Base-by-base conservation (phyloP, 768 basidiomycete genomes). In the Paxillus rubicundulus region DNA sequence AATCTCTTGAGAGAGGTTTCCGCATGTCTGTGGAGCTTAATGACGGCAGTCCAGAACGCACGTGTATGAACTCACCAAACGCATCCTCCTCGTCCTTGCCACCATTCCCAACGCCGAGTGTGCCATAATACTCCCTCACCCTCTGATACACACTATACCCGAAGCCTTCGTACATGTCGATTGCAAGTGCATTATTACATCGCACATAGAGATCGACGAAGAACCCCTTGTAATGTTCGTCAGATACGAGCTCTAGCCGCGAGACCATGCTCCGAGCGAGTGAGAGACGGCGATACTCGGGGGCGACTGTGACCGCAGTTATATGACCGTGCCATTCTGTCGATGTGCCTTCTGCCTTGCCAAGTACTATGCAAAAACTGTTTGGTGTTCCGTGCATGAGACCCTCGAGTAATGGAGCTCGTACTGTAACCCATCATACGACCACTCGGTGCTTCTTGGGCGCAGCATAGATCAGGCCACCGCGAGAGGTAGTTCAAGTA, bases 151-250 rank as follows among this genome's bases (percentile, higher is more conserved):
- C 92, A 63, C 88, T 92, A 62, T 99, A 99, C 10, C 92, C 95
- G 65, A 98, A 74, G 37, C 84, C 79, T 67, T 98, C 92, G 64
- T 98, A 98, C 87, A 99, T 88, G 17, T 74, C 77, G 53, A 96
- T 90, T 17, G 96, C 97, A 18, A 92, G 76, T 2, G 70, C 61
- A 60, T 96, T 97, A 53, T 85, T 85, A 62, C 90, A 93, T 47
- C 97, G 84, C 51, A 98, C 96, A 66, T 93, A 98, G 18, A 99
- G 80, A 70, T 98, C 97, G 44, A 98, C 93, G 63, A 96, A 98
- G 78, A 83, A 89, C 3, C 86, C 90, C 56, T 81, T 82, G 75
- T 93, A 89, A 21, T 78, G 78, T 53, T 84, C 79, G 67, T 94
- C 87, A 1, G 91, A 92, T 8, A 92, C 86, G 60, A 80, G 77